These are phyloP conservation scores for Atkinsonella texensis DNA, from an alignment of 2,329 filamentous ascomycete genomes.

Conservation along the genomic window DNA sequence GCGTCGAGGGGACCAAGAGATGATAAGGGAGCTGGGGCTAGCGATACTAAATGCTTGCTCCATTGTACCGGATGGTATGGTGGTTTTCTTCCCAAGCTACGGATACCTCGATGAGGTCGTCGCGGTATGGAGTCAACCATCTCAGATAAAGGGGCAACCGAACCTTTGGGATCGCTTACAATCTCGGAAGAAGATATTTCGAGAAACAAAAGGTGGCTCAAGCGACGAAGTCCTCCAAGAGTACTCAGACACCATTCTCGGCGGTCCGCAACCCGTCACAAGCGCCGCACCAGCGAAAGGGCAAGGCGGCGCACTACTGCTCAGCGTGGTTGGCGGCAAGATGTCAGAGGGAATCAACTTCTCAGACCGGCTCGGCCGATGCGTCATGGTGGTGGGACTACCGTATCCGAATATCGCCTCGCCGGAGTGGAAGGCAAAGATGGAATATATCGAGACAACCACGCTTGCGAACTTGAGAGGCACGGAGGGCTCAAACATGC, in stretches of 20 bases:
- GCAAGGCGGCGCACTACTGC: constrained; percentile 59
- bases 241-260: constrained; percentile 58
- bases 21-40: constrained; percentile 63
- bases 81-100: constrained; percentile 95
- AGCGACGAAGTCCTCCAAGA: constrained; percentile 60
- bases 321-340: constrained; percentile 88
- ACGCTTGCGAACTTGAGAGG: constrained; percentile 25
- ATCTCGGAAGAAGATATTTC: constrained; percentile 50
- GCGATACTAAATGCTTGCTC: constrained; percentile 60
- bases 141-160: constrained; percentile 17
- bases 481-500: constrained; percentile 5
- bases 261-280: constrained; percentile 13
- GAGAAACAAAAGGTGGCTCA: constrained; percentile 39
- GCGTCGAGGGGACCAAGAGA: constrained; percentile 54
- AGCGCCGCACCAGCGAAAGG: background rate
- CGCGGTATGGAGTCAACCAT: constrained; percentile 39
- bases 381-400: constrained; percentile 81
- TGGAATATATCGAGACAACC: constrained; percentile 68
- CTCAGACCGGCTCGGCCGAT: constrained; percentile 77
- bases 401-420: constrained; percentile 87
- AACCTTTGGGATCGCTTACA: constrained; percentile 48
- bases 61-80: constrained; percentile 74
- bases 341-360: constrained; percentile 99
- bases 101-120: constrained; percentile 72
- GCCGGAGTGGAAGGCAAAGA: constrained; percentile 85